Evolutionary conservation across 2,329 filamentous ascomycete genomes (phyloP).

Genomic region (Colletotrichum godetiae): DNA sequence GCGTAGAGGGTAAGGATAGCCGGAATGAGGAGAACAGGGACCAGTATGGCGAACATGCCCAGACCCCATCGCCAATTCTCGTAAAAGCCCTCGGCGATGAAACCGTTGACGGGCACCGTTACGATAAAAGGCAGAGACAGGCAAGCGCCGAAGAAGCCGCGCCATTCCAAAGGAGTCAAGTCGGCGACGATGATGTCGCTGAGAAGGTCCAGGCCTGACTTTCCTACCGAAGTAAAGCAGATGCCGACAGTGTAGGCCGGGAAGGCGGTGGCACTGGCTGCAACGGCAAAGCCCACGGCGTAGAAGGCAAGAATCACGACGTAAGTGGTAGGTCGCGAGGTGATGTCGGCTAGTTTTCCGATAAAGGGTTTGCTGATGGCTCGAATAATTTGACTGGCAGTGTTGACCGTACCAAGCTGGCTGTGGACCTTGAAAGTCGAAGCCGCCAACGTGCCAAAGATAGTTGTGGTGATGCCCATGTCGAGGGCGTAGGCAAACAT

Average conservation of each 20-base stretch:
- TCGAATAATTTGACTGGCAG: constrained; percentile 48
- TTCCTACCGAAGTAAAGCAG: constrained; percentile 50
- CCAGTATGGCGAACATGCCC: constrained; percentile 71
- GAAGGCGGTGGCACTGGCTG: constrained; percentile 45
- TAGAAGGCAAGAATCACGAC: constrained; percentile 53
- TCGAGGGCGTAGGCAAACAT: constrained; percentile 54
- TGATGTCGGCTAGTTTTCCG: constrained; percentile 51
- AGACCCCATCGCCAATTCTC: constrained; percentile 71
- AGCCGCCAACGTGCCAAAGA: background rate
- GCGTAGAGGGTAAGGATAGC: too few species aligned
- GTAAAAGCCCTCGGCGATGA: constrained; percentile 52
- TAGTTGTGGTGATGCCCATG: constrained; percentile 46
- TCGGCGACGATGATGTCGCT: constrained; percentile 51
- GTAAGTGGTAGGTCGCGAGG: constrained; percentile 52
- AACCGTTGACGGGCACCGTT: constrained; percentile 53
- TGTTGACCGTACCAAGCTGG: constrained; percentile 46
- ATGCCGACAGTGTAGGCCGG: constrained; percentile 49
- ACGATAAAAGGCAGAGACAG: constrained; percentile 46
- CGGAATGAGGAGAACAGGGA: constrained; percentile 57
- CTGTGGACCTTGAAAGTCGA: constrained; percentile 38
- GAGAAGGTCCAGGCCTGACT: constrained; percentile 50
- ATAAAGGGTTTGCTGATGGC: constrained; percentile 53
- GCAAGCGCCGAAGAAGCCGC: constrained; percentile 47
- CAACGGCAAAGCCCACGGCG: constrained; percentile 46
- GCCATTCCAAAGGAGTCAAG: constrained; percentile 49